Evolutionary conservation across 2,329 filamentous ascomycete genomes (phyloP), one percentile per base, ranked within the genome.

Genomic region (Balansia obtecta): DNA sequence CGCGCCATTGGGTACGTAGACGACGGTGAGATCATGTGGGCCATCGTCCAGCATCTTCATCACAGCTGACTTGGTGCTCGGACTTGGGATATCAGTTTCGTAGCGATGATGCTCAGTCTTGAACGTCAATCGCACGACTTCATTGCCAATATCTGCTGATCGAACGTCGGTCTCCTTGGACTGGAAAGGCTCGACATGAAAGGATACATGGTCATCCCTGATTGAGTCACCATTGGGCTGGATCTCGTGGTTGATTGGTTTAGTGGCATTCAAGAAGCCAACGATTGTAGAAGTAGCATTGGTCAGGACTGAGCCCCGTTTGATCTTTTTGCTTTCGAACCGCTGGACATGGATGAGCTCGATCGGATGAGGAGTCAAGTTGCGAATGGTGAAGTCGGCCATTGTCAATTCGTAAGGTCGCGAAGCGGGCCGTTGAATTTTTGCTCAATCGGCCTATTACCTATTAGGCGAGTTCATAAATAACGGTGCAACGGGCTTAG

Each of bases 101-200:
- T 94, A 90, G 50, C 56, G 53, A 57, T 67, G 56, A 55, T 61
- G 50, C 55, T 78, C 74, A 57, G 75, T 76, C 58, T 85, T 77
- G 60, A 97, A 84, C 1, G 81, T 86, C 51, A 96, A 71, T 34
- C 87, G 84, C 45, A 94, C 61, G 12, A 85, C 75, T 60, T 91
- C 85, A 48, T 76, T 77, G 32, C 72, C 72, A 32, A 75, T 70
- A 48, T 83, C 75, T 40, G 78, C 74, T 4, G 77, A 63, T 54
- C 74, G 71, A 61, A 91, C 73, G 27, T 83, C 75, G 30, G 64
- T 63, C 39, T 69, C 70, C 54, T 75, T 71, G 9, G 79, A 79
- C 55, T 78, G 72, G 65, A 94, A 95, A 5, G 88, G 79, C 6
- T 77, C 75, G 51, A 94, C 65, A 27, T 67, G 67, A 33, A 94